A percentile compares a stretch with the other conserved stretches of the same genome.
These are phyloP conservation scores for Edaphochlamys debaryana DNA, from an alignment of 139 green algal genomes.

Conservation along the genomic window DNA sequence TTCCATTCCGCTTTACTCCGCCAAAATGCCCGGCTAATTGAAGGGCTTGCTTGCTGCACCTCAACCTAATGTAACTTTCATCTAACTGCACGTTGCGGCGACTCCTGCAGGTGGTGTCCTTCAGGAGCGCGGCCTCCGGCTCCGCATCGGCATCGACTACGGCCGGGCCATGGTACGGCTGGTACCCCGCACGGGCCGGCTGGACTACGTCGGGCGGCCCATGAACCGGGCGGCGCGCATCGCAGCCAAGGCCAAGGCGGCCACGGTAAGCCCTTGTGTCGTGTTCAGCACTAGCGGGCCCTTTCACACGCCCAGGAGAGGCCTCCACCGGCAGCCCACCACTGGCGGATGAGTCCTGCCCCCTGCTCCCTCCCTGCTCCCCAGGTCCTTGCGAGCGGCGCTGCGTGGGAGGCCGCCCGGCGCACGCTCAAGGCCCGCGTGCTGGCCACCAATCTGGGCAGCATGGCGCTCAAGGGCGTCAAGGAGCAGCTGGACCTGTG, in stretches of 20 bases:
- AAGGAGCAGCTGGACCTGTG: neutral
- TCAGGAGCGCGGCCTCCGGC: neutral
- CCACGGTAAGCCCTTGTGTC: neutral
- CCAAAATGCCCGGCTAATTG: too few species aligned
- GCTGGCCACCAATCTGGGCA: neutral
- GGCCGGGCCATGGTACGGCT: neutral
- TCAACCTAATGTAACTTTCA: too few species aligned
- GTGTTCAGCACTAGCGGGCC: too few species aligned
- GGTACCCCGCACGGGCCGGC: neutral
- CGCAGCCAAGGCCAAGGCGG: slow-evolving; percentile 2
- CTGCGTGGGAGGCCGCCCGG: neutral
- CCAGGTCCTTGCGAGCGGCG: neutral
- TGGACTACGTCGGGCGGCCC: slow-evolving; percentile 2
- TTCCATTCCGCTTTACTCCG: too few species aligned
- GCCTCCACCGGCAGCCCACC: too few species aligned
- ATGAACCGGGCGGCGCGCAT: slow-evolving; percentile 18
- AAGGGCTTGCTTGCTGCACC: too few species aligned
- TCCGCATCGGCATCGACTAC: neutral
- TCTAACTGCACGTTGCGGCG: too few species aligned
- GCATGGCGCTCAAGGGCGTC: neutral
- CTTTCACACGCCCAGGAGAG: too few species aligned
- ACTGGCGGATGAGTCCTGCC: neutral
- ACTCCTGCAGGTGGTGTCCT: neutral
- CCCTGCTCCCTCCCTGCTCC: neutral
- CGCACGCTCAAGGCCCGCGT: neutral